phyloP scores from a whole-genome alignment of 2,329 filamentous ascomycete genomes.

The Pseudogymnoascus sp. region DNA sequence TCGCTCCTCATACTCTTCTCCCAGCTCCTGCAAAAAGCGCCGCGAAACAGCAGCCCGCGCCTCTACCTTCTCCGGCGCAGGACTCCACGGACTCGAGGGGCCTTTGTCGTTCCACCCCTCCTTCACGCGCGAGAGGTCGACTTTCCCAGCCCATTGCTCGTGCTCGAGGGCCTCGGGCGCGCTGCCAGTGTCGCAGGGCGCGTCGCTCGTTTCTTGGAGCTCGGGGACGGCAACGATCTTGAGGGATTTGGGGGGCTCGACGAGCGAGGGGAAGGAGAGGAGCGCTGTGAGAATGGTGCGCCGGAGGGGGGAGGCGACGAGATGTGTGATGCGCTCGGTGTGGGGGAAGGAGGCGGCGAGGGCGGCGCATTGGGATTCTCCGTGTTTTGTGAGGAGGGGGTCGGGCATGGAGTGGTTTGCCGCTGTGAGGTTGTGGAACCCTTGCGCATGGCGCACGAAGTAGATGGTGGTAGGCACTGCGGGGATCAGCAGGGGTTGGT shows the following conservation, averaged over 20 bases:
- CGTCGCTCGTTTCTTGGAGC: conserved; percentile 67
- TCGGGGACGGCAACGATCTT: conserved; percentile 60
- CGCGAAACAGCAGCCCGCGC: conserved; percentile 54
- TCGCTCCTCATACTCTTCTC: not conserved
- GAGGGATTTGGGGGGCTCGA: conserved; percentile 29
- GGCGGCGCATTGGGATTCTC: conserved; percentile 62
- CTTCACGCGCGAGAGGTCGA: conserved; percentile 56
- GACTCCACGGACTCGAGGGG: conserved; percentile 30
- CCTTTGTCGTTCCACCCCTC: conserved; percentile 67
- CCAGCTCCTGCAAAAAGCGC: conserved; percentile 44
- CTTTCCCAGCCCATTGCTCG: conserved; percentile 34
- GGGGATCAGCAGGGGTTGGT: not conserved
- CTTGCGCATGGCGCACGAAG: conserved; percentile 67
- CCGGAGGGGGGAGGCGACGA: conserved; percentile 72
- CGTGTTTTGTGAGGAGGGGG: conserved; percentile 68
- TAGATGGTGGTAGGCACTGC: conserved; percentile 41
- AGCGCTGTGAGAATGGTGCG: conserved; percentile 75
- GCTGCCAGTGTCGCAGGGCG: conserved; percentile 70
- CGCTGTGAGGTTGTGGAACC: conserved; percentile 68
- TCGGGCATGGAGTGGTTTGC: conserved; percentile 69
- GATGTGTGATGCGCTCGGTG: conserved; percentile 56
- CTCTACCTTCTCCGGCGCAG: conserved; percentile 44
- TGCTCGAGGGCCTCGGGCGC: conserved; percentile 43
- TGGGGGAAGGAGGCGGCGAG: conserved; percentile 57
- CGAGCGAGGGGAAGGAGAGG: conserved; percentile 54